phyloP scores from a whole-genome alignment of 106 monocot species.

The Dendrobium nobile region DNA sequence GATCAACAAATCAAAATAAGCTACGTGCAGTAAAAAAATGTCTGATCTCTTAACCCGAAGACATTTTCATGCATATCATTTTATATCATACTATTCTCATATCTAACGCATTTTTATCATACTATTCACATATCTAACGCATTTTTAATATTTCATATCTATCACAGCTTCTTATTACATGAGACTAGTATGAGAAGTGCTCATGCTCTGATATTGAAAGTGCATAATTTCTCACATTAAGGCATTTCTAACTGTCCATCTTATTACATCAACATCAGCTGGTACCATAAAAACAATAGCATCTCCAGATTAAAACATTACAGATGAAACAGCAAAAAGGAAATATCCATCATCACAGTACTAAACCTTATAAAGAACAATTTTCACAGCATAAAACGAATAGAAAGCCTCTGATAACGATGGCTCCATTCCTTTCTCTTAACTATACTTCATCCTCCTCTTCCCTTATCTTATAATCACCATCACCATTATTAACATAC shows the following conservation, averaged over 20 bases:
- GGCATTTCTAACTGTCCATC: neutral
- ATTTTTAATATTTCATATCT: too few species aligned
- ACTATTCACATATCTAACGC: too few species aligned
- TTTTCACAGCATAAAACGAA: neutral
- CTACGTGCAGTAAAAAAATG: too few species aligned
- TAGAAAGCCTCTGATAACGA: neutral
- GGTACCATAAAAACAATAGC: neutral
- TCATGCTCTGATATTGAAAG: neutral
- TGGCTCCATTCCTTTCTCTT: neutral
- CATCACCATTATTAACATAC: neutral
- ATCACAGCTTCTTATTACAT: too few species aligned
- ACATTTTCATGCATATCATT: too few species aligned
- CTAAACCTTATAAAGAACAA: neutral
- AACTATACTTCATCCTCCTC: neutral
- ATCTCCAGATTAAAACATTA: conserved; percentile 2
- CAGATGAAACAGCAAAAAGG: neutral
- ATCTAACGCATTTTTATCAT: too few species aligned
- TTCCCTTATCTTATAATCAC: neutral
- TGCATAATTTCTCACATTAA: neutral
- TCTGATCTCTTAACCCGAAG: too few species aligned
- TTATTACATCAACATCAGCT: neutral
- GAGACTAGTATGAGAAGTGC: too few species aligned
- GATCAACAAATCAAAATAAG: too few species aligned
- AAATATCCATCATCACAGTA: neutral
- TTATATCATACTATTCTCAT: too few species aligned